These are phyloP conservation scores for Suhomyces sp. DNA, from an alignment of 805 yeast genomes.

Conservation along the genomic window DNA sequence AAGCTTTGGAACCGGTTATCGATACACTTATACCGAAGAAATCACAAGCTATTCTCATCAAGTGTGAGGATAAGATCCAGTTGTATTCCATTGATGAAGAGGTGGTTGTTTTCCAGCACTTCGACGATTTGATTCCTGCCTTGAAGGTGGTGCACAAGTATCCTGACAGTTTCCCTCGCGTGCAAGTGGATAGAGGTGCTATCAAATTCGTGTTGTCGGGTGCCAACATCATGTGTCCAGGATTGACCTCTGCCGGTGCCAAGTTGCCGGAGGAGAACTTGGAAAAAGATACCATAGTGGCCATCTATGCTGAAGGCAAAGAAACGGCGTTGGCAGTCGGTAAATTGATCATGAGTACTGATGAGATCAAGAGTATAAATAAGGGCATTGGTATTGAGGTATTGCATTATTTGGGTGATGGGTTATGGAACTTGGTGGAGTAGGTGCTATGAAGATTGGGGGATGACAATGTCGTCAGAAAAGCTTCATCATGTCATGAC, in stretches of 20 bases:
- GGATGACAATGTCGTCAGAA: no score
- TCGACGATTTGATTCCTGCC: constrained; percentile 75
- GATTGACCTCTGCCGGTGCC: constrained; percentile 85
- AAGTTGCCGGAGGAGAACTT: constrained; percentile 70
- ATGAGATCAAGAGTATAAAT: constrained; percentile 77
- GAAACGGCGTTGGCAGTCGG: constrained; percentile 90
- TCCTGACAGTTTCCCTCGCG: constrained; percentile 80
- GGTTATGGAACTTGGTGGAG: constrained; percentile 67
- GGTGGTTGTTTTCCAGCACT: constrained; percentile 77
- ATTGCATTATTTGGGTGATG: constrained; percentile 84
- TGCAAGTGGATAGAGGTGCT: constrained; percentile 94
- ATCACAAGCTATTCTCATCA: constrained; percentile 72
- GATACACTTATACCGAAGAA: constrained; percentile 88
- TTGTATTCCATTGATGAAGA: constrained; percentile 71
- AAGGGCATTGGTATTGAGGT: constrained; percentile 90
- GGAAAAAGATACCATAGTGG: constrained; percentile 68
- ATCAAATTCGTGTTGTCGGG: constrained; percentile 94
- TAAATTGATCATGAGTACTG: constrained; percentile 81
- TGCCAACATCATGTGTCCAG: constrained; percentile 97
- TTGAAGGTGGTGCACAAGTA: constrained; percentile 75
- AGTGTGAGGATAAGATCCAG: constrained; percentile 88
- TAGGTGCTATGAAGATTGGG: constrained; percentile 35
- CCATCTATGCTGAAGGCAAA: constrained; percentile 89
- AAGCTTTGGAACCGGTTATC: constrained; percentile 68
- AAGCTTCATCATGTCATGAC: neutral